A percentile compares a stretch with the other conserved stretches of the same genome.
phyloP scores from a whole-genome alignment of 148 eudicot genomes.

The Drosera capensis region DNA sequence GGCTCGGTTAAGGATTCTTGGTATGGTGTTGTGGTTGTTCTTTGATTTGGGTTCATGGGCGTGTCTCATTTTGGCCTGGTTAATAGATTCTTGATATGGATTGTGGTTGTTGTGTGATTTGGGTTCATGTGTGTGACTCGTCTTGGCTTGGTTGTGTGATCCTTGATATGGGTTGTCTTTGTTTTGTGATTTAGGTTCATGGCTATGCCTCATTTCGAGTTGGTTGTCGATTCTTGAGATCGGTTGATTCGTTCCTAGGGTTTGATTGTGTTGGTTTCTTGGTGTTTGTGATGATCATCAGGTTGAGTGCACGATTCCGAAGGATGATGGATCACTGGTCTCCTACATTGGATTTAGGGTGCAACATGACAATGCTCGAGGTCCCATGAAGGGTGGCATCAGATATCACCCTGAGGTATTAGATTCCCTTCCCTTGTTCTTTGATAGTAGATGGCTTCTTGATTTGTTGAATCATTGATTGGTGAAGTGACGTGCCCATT shows the following conservation, averaged over 20 bases:
- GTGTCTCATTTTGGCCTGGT: neutral
- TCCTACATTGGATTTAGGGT: slow-evolving; percentile 85
- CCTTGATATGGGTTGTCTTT: too few relatives aligned
- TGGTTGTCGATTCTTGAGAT: too few relatives aligned
- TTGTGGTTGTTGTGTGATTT: slow-evolving; percentile 32
- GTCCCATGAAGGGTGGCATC: slow-evolving; percentile 99
- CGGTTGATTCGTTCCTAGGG: too few relatives aligned
- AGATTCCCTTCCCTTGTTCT: slow-evolving; percentile 6
- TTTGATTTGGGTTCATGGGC: neutral
- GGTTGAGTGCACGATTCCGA: slow-evolving; percentile 98
- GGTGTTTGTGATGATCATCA: slow-evolving; percentile 33
- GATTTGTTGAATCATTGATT: neutral
- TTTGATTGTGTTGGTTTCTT: slow-evolving; percentile 28
- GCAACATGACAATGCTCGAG: slow-evolving; percentile 94
- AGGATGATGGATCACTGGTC: slow-evolving; percentile 82
- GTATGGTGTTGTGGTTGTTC: too few relatives aligned
- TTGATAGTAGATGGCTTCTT: neutral
- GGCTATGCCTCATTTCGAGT: too few relatives aligned
- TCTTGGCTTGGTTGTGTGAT: too few relatives aligned
- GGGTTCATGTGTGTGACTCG: too few relatives aligned
- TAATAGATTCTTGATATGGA: neutral
- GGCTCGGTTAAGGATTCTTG: too few relatives aligned
- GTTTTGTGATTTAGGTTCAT: too few relatives aligned
- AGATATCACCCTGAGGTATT: slow-evolving; percentile 96
- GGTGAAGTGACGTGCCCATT: neutral